These are phyloP conservation scores for Fomitopsis pinicola DNA, from an alignment of 1,284 basidiomycete genomes.

Conservation along the genomic window DNA sequence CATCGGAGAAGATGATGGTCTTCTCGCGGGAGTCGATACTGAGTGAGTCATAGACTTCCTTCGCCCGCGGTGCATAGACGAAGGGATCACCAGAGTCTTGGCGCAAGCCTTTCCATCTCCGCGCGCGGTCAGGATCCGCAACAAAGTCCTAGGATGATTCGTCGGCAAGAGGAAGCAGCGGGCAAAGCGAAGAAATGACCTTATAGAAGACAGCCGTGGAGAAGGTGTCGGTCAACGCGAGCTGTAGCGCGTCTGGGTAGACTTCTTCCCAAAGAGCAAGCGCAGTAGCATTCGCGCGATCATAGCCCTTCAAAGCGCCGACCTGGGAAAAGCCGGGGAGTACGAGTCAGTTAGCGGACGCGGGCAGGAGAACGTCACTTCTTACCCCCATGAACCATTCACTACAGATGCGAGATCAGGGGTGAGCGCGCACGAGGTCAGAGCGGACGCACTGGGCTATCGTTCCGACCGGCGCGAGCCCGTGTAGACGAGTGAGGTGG, in stretches of 20 bases:
- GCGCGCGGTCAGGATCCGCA: slow-evolving; percentile 54
- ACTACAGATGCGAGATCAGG: slow-evolving; percentile 31
- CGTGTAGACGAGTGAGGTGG: slow-evolving; percentile 76
- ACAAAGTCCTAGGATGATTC: slow-evolving; percentile 49
- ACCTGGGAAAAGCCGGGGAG: slow-evolving; percentile 39
- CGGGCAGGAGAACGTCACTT: neutral
- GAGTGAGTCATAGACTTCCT: slow-evolving; percentile 62
- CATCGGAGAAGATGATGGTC: slow-evolving; percentile 80
- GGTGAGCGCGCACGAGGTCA: neutral
- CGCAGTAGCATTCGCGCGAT: slow-evolving; percentile 67
- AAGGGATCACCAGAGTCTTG: slow-evolving; percentile 92
- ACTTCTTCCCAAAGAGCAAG: slow-evolving; percentile 83
- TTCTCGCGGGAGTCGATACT: slow-evolving; percentile 67
- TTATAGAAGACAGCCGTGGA: slow-evolving; percentile 81
- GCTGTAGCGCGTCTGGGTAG: slow-evolving; percentile 55
- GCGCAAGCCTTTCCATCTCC: slow-evolving; percentile 77
- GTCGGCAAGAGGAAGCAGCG: neutral
- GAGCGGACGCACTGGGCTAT: slow-evolving; percentile 74
- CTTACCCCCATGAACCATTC: slow-evolving; percentile 95
- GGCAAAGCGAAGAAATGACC: slow-evolving; percentile 30
- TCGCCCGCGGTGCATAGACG: slow-evolving; percentile 68
- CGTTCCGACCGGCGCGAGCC: slow-evolving; percentile 70
- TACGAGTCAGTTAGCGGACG: neutral
- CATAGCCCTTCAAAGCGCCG: slow-evolving; percentile 80
- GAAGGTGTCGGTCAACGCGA: slow-evolving; percentile 92